Percentiles rank a stretch among this genome's conserved stretches.
Evolutionary conservation across 805 yeast species (phyloP).

Genomic region (Kodamaea sagamina): DNA sequence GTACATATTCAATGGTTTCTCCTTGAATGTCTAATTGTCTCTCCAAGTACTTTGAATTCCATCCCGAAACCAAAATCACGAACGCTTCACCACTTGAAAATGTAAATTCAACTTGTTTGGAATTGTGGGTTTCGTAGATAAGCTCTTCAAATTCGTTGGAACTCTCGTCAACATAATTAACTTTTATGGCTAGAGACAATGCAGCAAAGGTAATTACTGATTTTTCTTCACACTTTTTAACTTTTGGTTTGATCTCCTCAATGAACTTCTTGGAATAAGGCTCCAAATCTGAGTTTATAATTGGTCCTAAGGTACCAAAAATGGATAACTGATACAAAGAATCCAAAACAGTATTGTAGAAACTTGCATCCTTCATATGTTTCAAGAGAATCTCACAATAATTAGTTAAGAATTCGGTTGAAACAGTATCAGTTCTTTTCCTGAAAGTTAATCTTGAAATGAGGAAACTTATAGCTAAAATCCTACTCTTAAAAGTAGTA

Average conservation of each 20-base stretch:
- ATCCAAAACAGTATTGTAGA: conserved; percentile 35
- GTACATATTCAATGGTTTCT: conserved; percentile 20
- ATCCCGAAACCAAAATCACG: conserved; percentile 69
- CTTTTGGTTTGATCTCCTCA: conserved; percentile 35
- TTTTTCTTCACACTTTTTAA: conserved; percentile 59
- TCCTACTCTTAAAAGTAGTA: conserved; percentile 12
- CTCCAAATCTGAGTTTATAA: conserved; percentile 12
- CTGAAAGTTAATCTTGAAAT: conserved; percentile 48
- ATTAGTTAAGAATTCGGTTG: conserved; percentile 3
- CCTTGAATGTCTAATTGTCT: conserved; percentile 58
- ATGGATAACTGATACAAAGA: conserved; percentile 45
- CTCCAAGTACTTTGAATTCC: conserved; percentile 61
- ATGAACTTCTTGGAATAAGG: conserved; percentile 23
- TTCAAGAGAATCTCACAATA: conserved; percentile 10
- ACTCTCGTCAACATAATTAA: not conserved
- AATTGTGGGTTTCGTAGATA: conserved; percentile 57
- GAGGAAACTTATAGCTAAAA: conserved; percentile 45
- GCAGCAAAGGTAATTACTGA: conserved; percentile 59
- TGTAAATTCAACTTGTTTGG: conserved; percentile 73
- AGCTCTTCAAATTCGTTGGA: conserved; percentile 38
- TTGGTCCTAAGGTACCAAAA: conserved; percentile 49
- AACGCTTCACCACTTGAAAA: conserved; percentile 87
- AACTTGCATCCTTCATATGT: conserved; percentile 21
- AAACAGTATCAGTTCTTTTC: conserved; percentile 13
- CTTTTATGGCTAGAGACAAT: conserved; percentile 42